phyloP scores from a whole-genome alignment of 2,329 filamentous ascomycete genomes.

The Diaporthe sp. region DNA sequence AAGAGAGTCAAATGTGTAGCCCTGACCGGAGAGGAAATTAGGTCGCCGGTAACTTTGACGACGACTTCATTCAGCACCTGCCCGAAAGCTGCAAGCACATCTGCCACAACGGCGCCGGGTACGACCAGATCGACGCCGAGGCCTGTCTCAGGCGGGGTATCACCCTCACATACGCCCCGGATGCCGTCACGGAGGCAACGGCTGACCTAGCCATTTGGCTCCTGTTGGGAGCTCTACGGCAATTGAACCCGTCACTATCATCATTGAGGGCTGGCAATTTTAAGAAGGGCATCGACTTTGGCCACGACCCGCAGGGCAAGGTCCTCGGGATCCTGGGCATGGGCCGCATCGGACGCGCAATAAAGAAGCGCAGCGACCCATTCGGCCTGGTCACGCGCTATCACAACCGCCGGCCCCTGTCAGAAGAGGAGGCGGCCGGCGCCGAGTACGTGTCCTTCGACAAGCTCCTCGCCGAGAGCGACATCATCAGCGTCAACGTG shows the following conservation, averaged over 20 bases:
- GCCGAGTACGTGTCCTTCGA: slow-evolving; percentile 55
- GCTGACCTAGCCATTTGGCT: slow-evolving; percentile 61
- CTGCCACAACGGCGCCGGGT: slow-evolving; percentile 57
- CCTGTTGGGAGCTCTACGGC: slow-evolving; percentile 56
- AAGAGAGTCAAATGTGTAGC: background rate
- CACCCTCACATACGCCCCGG: slow-evolving; percentile 66
- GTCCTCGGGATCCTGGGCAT: slow-evolving; percentile 62
- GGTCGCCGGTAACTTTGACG: slow-evolving; percentile 52
- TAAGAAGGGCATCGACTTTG: slow-evolving; percentile 49
- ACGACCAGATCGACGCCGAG: slow-evolving; percentile 58
- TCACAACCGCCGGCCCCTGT: slow-evolving; percentile 54
- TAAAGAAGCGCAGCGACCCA: slow-evolving; percentile 53
- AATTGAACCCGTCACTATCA: slow-evolving; percentile 55
- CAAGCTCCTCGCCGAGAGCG: slow-evolving; percentile 54
- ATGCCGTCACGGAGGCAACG: slow-evolving; percentile 66
- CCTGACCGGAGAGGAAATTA: background rate
- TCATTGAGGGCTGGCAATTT: slow-evolving; percentile 51
- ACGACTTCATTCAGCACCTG: slow-evolving; percentile 55
- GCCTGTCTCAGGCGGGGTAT: slow-evolving; percentile 58
- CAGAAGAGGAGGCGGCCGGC: slow-evolving; percentile 49
- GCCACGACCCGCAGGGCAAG: slow-evolving; percentile 56
- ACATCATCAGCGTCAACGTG: slow-evolving; percentile 56
- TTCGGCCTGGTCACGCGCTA: slow-evolving; percentile 61
- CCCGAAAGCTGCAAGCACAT: slow-evolving; percentile 43
- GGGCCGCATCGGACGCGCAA: slow-evolving; percentile 59